Percentiles rank a stretch among this genome's conserved stretches.
Conservation (phyloP, 768 basidiomycete genomes). For the Termitomyces sp. region DNA sequence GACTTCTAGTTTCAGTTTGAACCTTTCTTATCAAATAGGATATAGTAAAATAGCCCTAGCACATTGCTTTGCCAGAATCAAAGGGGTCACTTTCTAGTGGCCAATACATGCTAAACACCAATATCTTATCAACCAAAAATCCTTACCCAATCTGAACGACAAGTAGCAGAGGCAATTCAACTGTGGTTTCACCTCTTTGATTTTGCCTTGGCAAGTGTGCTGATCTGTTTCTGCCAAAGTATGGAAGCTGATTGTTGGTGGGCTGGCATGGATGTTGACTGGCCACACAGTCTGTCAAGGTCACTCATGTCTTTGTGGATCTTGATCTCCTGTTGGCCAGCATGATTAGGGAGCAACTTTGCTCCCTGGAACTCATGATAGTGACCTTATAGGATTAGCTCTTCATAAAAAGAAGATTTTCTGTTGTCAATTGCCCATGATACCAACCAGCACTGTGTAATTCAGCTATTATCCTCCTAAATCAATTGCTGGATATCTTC, state of each 20-base stretch:
- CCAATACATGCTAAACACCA: too few species aligned
- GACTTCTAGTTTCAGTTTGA: too few species aligned
- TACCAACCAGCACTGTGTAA: too few species aligned
- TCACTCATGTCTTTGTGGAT: background rate
- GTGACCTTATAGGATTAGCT: background rate
- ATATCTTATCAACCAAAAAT: too few species aligned
- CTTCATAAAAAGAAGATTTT: background rate
- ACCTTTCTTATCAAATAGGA: too few species aligned
- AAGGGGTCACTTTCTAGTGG: too few species aligned
- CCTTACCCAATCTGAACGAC: too few species aligned
- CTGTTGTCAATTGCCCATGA: background rate
- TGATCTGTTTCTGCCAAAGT: background rate
- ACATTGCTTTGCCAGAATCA: too few species aligned
- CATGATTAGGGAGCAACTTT: background rate
- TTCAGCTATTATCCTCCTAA: background rate
- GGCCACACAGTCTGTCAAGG: too few species aligned
- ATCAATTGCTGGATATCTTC: background rate
- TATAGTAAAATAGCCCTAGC: too few species aligned
- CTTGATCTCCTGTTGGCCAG: background rate
- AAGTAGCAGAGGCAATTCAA: too few species aligned
- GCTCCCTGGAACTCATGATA: background rate
- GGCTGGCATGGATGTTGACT: too few species aligned
- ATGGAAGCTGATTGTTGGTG: background rate
- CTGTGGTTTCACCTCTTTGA: background rate
- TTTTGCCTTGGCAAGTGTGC: background rate